Evolutionary conservation across 257 asterid species (phyloP), one percentile per base, ranked within the genome.

Genomic region (Parsonsia alboflavescens): DNA sequence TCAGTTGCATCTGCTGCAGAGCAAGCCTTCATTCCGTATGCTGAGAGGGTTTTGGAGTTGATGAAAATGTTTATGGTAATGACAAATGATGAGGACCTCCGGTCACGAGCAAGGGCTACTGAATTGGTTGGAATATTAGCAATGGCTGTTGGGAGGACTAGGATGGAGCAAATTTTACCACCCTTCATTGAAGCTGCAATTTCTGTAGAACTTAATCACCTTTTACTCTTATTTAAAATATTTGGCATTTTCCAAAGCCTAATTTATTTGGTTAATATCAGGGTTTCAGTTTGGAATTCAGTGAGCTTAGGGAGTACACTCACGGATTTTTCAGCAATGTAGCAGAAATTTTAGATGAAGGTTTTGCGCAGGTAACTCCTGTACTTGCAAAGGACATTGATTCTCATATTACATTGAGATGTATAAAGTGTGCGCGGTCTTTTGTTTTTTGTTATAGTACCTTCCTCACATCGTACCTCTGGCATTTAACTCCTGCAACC

Each of bases 1-100:
- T 95, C 99, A 77, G 96, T 95, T 81, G 99, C 99, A 78, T 84
- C 99, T 79, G 98, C 99, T 82, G 91, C 99, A 54, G 99, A 95
- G 74, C 88, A 95, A 80, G 96, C 97, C 70, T 95, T 95, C 82
- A 67, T 92, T 76, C 97, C 96, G 67, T 92, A 89, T 81, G 97
- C 98, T 70, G 97, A 95, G 78, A 89, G 88, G 86, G 98, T 95
- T 81, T 91, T 95, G 75, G 98, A 92, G 88, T 82, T 95, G 89
- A 92, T 92, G 94, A 91, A 90, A 82, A 77, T 82, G 57, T 95
- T 95, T 86, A 89, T 95, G 99, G 96, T 92, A 80, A 96, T 95
- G 72, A 92, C 96, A 33, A 89, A 88, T 77, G 98, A 95, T 64
- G 97, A 95, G 87, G 99, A 92, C 88, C 99, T 95, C 70, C 80